phyloP scores from a whole-genome alignment of 768 basidiomycete species.

The Xanthoconium stramineum region DNA sequence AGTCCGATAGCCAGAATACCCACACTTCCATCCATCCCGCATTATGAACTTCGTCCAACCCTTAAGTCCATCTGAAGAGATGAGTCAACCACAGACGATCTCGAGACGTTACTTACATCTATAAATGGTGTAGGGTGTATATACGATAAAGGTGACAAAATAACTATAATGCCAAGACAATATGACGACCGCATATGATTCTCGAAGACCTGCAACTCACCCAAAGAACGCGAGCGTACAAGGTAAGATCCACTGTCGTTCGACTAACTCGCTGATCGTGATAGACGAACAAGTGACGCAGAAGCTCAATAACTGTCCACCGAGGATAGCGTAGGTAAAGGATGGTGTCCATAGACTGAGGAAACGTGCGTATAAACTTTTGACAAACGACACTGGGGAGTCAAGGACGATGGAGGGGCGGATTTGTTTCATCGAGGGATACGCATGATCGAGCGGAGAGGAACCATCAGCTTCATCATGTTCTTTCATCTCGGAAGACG shows the following conservation, averaged over 20 bases:
- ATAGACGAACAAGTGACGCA: conserved; percentile 36
- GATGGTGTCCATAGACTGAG: conserved; percentile 29
- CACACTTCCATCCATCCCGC: conserved; percentile 89
- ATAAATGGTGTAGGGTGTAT: conserved; percentile 89
- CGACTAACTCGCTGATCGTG: conserved; percentile 72
- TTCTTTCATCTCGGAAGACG: conserved; percentile 7
- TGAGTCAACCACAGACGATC: not conserved
- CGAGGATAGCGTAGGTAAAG: conserved; percentile 26
- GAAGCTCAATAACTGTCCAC: conserved; percentile 27
- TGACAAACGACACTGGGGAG: conserved; percentile 18
- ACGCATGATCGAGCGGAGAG: not conserved
- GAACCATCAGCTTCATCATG: conserved; percentile 1
- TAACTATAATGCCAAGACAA: conserved; percentile 46
- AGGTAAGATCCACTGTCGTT: conserved; percentile 64
- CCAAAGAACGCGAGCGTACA: conserved; percentile 79
- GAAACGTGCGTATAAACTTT: conserved; percentile 19
- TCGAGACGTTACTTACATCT: conserved; percentile 51
- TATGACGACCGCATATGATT: not conserved
- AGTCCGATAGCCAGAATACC: conserved; percentile 18
- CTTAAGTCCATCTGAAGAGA: conserved; percentile 61
- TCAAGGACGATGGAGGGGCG: conserved; percentile 19
- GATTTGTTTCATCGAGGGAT: not conserved
- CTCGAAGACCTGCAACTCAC: conserved; percentile 40
- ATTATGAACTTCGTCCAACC: conserved; percentile 74
- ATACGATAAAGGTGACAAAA: conserved; percentile 64